Evolutionary conservation across 306 rosid species (phyloP).

Genomic region (Trichosanthes cucumerina): DNA sequence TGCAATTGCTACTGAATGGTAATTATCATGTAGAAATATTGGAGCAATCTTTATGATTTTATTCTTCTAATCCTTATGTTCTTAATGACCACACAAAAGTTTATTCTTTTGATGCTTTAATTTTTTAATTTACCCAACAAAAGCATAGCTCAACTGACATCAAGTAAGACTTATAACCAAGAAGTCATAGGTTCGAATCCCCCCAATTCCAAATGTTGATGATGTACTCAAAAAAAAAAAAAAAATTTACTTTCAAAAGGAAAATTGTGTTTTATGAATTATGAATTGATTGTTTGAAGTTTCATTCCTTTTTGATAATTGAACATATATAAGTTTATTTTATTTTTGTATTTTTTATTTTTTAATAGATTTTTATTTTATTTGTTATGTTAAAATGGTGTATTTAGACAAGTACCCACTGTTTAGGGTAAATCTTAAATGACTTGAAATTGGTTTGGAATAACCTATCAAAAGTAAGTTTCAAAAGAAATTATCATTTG

Average conservation of each 20-base stretch:
- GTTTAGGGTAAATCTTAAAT: background rate
- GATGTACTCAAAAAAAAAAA: no score
- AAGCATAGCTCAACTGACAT: no score
- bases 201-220: no score
- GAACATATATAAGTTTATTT: background rate
- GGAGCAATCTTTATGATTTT: background rate
- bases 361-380: no score
- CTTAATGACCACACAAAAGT: background rate
- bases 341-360: no score
- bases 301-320: background rate
- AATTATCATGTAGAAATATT: background rate
- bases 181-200: no score
- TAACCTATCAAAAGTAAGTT: background rate
- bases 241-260: background rate
- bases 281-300: background rate
- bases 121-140: no score
- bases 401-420: background rate
- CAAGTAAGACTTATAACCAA: no score
- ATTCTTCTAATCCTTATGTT: background rate
- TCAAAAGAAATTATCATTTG: background rate
- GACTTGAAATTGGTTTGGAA: background rate
- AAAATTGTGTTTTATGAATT: background rate
- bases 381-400: background rate
- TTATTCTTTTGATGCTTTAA: no score
- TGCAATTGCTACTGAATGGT: background rate